A percentile compares a stretch with the other conserved stretches of the same genome.
phyloP scores from a whole-genome alignment of 148 eudicot genomes.

The Nepenthes mirabilis region DNA sequence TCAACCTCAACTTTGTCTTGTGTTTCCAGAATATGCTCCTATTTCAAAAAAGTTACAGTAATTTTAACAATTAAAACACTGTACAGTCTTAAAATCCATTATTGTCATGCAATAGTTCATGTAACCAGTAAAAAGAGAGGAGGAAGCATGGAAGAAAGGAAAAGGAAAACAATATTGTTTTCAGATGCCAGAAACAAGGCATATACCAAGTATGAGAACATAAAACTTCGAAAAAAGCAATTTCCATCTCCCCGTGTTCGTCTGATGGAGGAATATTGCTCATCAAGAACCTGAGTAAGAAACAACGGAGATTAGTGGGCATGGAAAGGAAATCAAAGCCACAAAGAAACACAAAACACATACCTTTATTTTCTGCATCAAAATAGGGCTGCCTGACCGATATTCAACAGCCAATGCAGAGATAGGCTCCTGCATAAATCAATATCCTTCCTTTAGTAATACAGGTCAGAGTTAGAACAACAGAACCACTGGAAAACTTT shows the following conservation, averaged over 20 bases:
- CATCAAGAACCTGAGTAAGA: constrained; percentile 44
- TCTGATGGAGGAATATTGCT: constrained; percentile 65
- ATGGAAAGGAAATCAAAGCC: background rate
- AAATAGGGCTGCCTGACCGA: constrained; percentile 71
- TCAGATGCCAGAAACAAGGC: background rate
- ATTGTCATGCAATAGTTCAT: too few relatives aligned
- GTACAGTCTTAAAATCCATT: too few relatives aligned
- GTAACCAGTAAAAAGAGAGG: background rate
- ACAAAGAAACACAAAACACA: constrained; percentile 1
- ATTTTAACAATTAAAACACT: too few relatives aligned
- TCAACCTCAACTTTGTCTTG: constrained; percentile 74
- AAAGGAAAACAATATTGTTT: background rate
- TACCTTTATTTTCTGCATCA: constrained; percentile 87
- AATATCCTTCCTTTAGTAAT: background rate
- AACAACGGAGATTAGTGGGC: background rate
- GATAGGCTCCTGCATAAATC: constrained; percentile 59
- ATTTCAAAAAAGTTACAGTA: constrained; percentile 4
- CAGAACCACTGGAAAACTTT: background rate
- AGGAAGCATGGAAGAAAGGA: background rate
- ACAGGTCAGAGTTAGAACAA: background rate
- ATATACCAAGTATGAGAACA: constrained; percentile 87
- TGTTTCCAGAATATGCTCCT: constrained; percentile 81
- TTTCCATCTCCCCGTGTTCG: constrained; percentile 96
- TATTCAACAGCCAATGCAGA: constrained; percentile 73
- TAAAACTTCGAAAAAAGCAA: constrained; percentile 92